Base-by-base conservation (phyloP, 768 basidiomycete species). In the Suillus americanus region DNA sequence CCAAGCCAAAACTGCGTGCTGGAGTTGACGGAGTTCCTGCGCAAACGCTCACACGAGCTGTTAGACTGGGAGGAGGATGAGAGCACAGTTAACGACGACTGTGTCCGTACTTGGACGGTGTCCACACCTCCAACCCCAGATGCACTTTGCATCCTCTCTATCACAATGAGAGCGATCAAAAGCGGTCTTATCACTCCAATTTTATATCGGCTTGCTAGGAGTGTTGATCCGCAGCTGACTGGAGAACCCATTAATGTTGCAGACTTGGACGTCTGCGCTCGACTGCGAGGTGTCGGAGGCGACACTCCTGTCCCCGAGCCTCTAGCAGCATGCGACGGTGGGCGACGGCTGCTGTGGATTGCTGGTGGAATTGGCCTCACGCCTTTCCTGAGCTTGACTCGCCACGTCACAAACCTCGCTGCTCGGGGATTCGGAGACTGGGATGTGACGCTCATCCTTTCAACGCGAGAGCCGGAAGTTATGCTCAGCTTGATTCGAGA, bases 291-390 rank as follows among this genome's bases (percentile, higher is more conserved):
- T 0, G 72, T 88, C 33, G 81, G 78, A 0, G 88, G 88, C 1
- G 77, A 81, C 4, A 86, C 88, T 64, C 66, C 69, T 1, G 60
- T 71, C 0, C 72, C 72, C 2, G 61, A 65, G 5, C 70, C 71
- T 1, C 10, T 71, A 23, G 67, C 72, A 7, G 72, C 66, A 28
- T 73, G 71, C n/a, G 72, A 72, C 10, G 67, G 65, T 12, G 70
- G 64, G 18, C 72, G 63, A 50, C 76, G 76, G 38, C 68, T 86
- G 35, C 72, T 87, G 33, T 88, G 85, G 86, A 73, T 86, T n/a
- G 86, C 86, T 1, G 87, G 86, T 28, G 88, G 88, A 0, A 88
- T 89, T 46, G 87, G 88, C 3, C 55, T 89, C 23, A 89, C 88
- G 20, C 88, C 86, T 0, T 89, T 86, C 72, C 69, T 89, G n/a